Base-by-base conservation (phyloP, 225 moss, liverwort and hornwort genomes). In the Rhytidiadelphus loreus region DNA sequence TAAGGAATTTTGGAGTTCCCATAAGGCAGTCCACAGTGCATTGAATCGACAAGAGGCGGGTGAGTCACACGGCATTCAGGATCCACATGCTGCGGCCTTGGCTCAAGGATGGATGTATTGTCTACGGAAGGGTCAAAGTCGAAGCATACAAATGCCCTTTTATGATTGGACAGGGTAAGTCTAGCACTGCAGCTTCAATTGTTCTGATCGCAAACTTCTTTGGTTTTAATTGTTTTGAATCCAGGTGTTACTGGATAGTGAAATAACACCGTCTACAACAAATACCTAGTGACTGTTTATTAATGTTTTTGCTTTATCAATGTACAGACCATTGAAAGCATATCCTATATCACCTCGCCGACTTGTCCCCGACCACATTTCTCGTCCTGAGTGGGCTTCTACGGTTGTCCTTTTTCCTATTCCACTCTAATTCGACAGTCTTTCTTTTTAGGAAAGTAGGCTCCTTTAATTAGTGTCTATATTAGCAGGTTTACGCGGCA, bases 361-460 rank as follows among this genome's bases (percentile, higher is more conserved):
- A 80, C 89, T 99, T 86, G 93, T 99, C 88, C 98, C 97, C 71
- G 95, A 95, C 65, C 86, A 88, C 70, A 97, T 97, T 86, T 90
- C 93, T 88, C 96, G 96, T 76, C 98, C 98, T 89, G 98, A 99
- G 14, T 99, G 98, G 98, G 96, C 96, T 46, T 91, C 98, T 59
- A 95, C 90, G 87, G 98, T 97, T 80, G 24, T 85, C 55, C 80
- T 83, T 82, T 88, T 69, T 46, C 75, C 82, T 85, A 85, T 56
- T 60, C 69, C 41, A 78, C 86, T 70, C 61, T 35, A 53, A 81
- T 68, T 82, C 44, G 62, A 25, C 78, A 65, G 8, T 57, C 82
- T n/a, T 77, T 84, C 69, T 39, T 48, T 84, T 56, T 62, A 64
- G 76, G 50, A 72, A 59, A 64, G 62, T 64, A 41, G 33, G 13